Conservation (phyloP, 1,284 basidiomycete genomes). For the Vanrija humicola region DNA sequence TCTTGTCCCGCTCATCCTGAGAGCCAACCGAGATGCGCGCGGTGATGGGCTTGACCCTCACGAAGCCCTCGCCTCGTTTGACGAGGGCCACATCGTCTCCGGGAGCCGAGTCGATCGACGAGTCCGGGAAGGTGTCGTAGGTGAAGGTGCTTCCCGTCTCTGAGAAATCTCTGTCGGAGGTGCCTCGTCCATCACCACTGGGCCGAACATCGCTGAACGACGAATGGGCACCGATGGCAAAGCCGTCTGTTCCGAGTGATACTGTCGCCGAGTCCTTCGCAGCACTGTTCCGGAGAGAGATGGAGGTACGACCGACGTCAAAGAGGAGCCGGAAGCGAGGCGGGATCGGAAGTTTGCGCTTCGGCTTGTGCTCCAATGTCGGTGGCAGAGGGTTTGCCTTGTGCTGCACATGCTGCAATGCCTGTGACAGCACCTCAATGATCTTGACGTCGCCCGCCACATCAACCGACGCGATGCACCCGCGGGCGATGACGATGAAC, state of each 20-base stretch:
- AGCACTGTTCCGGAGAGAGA: slow-evolving; percentile 28
- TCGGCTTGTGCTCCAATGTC: too few species aligned
- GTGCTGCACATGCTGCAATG: slow-evolving; percentile 16
- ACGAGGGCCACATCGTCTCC: too few species aligned
- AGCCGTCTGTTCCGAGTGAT: slow-evolving; percentile 29
- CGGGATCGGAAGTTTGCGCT: not conserved
- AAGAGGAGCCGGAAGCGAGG: slow-evolving; percentile 35
- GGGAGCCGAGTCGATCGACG: too few species aligned
- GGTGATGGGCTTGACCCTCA: slow-evolving; percentile 30
- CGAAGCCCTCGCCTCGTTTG: slow-evolving; percentile 13
- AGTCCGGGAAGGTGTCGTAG: too few species aligned
- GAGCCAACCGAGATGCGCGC: slow-evolving; percentile 28
- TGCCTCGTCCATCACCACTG: too few species aligned
- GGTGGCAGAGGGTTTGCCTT: not conserved
- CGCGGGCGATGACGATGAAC: slow-evolving; percentile 28
- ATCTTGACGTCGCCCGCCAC: slow-evolving; percentile 36
- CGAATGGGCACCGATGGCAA: slow-evolving; percentile 15
- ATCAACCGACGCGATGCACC: slow-evolving; percentile 32
- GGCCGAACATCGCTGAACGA: not conserved
- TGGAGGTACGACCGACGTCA: slow-evolving; percentile 32
- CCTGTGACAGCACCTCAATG: slow-evolving; percentile 26
- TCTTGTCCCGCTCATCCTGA: slow-evolving; percentile 14
- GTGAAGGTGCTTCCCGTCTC: not conserved
- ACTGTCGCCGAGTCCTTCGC: slow-evolving; percentile 32
- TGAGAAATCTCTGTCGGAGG: slow-evolving; percentile 35